A percentile compares a stretch with the other conserved stretches of the same genome.
phyloP scores from a whole-genome alignment of 768 basidiomycete genomes.

The Pulveroboletus sp. region DNA sequence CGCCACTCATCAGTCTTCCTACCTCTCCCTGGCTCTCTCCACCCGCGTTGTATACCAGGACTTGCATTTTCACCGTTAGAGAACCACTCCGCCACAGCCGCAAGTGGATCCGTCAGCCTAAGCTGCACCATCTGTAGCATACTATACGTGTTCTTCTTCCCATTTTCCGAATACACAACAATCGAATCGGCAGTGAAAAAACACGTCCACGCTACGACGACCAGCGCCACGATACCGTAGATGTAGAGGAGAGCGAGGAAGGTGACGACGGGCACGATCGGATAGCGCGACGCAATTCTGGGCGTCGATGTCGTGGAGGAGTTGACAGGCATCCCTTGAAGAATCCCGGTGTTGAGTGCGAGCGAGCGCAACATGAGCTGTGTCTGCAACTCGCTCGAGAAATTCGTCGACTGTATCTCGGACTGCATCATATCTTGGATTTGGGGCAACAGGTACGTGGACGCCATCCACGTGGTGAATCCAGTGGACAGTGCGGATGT shows the following conservation, averaged over 20 bases:
- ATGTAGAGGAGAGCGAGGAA: background rate
- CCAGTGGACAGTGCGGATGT: background rate
- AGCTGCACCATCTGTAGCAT: slow-evolving; percentile 2
- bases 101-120: slow-evolving; percentile 1
- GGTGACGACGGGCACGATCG: background rate
- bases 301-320: background rate
- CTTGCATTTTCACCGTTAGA: background rate
- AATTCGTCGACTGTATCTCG: background rate
- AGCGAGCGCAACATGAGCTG: slow-evolving; percentile 1
- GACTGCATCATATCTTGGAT: background rate
- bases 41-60: background rate
- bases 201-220: background rate
- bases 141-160: background rate
- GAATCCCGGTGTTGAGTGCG: slow-evolving; percentile 1
- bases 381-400: background rate
- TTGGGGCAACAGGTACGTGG: slow-evolving; percentile 1
- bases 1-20: background rate
- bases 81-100: background rate
- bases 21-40: background rate
- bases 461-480: slow-evolving; percentile 1
- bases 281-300: background rate
- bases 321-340: background rate
- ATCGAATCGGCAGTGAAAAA: background rate
- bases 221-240: background rate
- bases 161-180: background rate